Evolutionary conservation across 148 eudicot genomes (phyloP).

Genomic region (Chenopodium album): DNA sequence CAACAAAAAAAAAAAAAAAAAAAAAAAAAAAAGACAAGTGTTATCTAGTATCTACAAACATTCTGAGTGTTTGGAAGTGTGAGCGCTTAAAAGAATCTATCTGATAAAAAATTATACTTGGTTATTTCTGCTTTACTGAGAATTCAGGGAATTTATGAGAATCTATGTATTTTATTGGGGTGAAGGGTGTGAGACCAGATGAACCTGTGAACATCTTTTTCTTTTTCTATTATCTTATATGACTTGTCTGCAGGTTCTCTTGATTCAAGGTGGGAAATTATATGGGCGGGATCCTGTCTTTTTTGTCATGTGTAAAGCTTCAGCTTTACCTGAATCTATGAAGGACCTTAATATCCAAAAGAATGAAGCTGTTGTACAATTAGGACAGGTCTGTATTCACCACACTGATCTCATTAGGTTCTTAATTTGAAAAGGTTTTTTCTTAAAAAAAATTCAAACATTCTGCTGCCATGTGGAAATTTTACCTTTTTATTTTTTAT

Average conservation of each 20-base stretch:
- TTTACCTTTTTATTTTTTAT: neutral
- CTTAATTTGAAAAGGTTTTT: neutral
- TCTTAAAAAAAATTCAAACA: neutral
- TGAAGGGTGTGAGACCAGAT: neutral
- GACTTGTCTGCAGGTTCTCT: slow-evolving; percentile 57
- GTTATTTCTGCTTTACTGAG: neutral
- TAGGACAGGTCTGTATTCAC: slow-evolving; percentile 58
- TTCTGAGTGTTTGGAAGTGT: no score
- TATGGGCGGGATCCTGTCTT: slow-evolving; percentile 85
- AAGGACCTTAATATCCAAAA: slow-evolving; percentile 75
- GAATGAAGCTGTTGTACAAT: slow-evolving; percentile 63
- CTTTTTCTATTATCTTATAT: slow-evolving; percentile 3
- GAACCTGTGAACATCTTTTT: neutral
- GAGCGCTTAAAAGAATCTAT: neutral
- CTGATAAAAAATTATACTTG: neutral
- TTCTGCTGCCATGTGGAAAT: slow-evolving; percentile 13
- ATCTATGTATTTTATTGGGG: neutral
- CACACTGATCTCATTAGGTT: neutral
- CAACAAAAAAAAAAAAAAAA: no score
- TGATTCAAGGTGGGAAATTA: slow-evolving; percentile 90
- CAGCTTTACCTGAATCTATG: slow-evolving; percentile 57
- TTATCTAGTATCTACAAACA: no score
- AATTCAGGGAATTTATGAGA: neutral
- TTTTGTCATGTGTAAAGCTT: slow-evolving; percentile 75
- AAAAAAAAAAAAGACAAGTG: no score